Base-by-base conservation (phyloP, 2,329 filamentous ascomycete genomes). In the Penicillium sp. region DNA sequence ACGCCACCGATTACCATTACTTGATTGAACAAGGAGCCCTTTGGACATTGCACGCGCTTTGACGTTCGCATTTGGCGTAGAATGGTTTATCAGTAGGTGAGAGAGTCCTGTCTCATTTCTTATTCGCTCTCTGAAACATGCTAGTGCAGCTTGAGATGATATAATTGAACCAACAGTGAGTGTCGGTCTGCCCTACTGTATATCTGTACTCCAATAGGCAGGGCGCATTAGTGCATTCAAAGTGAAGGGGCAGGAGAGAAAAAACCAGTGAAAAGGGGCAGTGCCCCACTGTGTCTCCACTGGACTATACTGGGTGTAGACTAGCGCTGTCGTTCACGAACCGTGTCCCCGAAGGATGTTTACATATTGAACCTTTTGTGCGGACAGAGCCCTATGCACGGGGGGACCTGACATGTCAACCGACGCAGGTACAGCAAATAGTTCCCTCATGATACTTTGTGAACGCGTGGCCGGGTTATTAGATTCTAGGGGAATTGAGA, bases 301-400 rank as follows among this genome's bases (percentile, higher is more conserved):
- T 26, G n/a, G 10, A 49, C 61, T 54, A 58, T 52, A 2, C 61
- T 57, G 27, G 1, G 3, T 16, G 4, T 19, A 35, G 59, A 27
- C 33, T 63, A 63, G 61, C 31, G 51, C 33, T 56, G 59, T 37
- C 56, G 52, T 43, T 61, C 59, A 59, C 53, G 59, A 63, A 63
- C 61, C 61, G 61, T 46, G 47, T 49, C 50, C 33, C 21, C 44
- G 29, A 48, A 51, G 19, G 6, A 42, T 42, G 44, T 45, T 42
- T 55, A 19, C 19, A 19, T 19, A 43, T 31, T 56, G 53, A 44
- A 39, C 42, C 39, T 45, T 56, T 50, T 26, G 33, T 56, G 46
- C 47, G 45, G 19, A 31, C 25, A 39, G 42, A 33, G 31, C 31
- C 13, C 37, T 21, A 46, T 53, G 45, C 23, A 31, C 27, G 16